Evolutionary conservation across 208 protist species (phyloP).

Genomic region (Naegleria fowleri): DNA sequence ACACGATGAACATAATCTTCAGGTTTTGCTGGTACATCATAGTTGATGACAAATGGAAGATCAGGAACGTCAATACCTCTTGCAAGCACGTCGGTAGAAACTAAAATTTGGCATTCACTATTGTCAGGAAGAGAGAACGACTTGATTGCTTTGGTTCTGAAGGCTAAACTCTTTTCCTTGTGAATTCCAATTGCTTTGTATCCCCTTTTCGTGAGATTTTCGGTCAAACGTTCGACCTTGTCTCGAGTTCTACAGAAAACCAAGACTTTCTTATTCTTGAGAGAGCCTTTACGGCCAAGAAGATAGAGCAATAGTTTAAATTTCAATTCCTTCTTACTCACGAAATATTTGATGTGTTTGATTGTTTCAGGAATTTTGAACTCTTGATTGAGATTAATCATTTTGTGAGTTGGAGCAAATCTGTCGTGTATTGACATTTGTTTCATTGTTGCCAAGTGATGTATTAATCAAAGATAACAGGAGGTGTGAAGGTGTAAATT

Average conservation of each 20-base stretch:
- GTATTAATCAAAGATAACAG: no score
- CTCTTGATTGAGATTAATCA: neutral
- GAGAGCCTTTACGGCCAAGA: neutral
- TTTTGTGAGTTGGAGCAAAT: neutral
- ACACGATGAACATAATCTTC: conserved; percentile 28
- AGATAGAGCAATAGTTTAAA: neutral
- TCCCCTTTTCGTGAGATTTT: neutral
- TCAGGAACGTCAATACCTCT: conserved; percentile 26
- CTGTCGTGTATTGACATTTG: no score
- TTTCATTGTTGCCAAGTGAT: no score
- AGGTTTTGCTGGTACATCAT: conserved; percentile 3
- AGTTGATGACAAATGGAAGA: conserved; percentile 13
- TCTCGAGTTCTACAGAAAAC: conserved; percentile 20
- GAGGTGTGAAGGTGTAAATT: no score
- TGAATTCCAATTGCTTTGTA: neutral
- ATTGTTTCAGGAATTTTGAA: neutral
- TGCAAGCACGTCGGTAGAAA: conserved; percentile 16
- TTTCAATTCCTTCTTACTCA: neutral
- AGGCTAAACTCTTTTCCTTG: neutral
- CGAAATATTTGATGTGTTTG: conserved; percentile 15
- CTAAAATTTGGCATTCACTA: neutral
- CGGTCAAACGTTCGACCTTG: neutral
- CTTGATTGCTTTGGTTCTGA: neutral
- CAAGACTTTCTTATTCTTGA: neutral
- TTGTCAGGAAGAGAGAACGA: neutral